Conservation (phyloP, 1,284 basidiomycete genomes). For the Leccinum angustisporum region DNA sequence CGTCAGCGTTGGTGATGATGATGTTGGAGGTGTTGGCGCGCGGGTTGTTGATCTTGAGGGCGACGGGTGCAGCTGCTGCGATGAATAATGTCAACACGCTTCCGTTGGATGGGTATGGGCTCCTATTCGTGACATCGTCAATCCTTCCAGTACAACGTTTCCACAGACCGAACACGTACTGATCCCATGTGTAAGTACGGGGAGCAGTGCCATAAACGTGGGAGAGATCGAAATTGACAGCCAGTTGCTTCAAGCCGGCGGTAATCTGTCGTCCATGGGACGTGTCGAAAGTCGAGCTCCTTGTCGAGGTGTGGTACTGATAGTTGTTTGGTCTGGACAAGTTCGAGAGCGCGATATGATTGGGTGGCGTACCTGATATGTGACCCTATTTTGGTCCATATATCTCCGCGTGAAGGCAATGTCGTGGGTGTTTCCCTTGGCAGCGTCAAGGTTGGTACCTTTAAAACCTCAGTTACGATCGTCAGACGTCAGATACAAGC, state of each 20-base stretch:
- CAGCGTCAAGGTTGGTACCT: conserved; percentile 52
- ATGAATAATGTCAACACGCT: conserved; percentile 64
- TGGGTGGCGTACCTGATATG: conserved; percentile 53
- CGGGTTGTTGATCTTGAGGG: conserved; percentile 59
- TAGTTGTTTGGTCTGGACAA: neutral
- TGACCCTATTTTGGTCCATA: conserved; percentile 71
- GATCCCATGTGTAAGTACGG: conserved; percentile 64
- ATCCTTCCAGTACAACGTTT: neutral
- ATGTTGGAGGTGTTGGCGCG: conserved; percentile 60
- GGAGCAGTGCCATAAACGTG: conserved; percentile 69
- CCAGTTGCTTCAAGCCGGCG: conserved; percentile 50
- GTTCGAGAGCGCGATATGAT: neutral
- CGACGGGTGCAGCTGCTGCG: conserved; percentile 54
- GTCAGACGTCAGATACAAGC: neutral
- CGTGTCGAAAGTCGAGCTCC: conserved; percentile 57
- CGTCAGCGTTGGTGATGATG: conserved; percentile 73
- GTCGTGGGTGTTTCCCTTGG: conserved; percentile 42
- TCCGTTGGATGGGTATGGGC: conserved; percentile 64
- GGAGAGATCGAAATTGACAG: conserved; percentile 52
- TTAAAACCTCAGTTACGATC: neutral
- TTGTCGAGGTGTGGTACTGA: conserved; percentile 57
- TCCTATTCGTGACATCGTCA: conserved; percentile 33
- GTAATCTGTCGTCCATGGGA: conserved; percentile 51
- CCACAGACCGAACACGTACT: conserved; percentile 40
- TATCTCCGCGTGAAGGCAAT: conserved; percentile 69